Percentiles rank a stretch among this genome's conserved stretches.
Conservation (phyloP, 495 filamentous ascomycete genomes). For the Daldinia loculata region DNA sequence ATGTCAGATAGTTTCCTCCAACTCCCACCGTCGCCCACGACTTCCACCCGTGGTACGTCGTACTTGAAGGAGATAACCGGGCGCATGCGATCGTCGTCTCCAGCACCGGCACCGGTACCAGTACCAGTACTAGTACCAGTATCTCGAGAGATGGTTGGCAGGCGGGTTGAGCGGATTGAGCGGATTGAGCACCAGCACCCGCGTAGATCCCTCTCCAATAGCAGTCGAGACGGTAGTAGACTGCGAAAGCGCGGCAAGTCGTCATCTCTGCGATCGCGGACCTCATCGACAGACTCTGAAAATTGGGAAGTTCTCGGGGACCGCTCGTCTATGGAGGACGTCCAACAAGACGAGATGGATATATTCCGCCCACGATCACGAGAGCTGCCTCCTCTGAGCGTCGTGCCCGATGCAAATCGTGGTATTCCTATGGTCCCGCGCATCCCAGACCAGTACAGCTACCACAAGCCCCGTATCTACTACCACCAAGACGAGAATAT, state of each 20-base stretch:
- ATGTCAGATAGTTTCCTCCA: slow-evolving; percentile 28
- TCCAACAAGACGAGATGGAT: slow-evolving; percentile 8
- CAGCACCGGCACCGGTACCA: not conserved
- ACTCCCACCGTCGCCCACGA: slow-evolving; percentile 35
- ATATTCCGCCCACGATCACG: slow-evolving; percentile 5
- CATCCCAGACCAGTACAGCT: slow-evolving; percentile 44
- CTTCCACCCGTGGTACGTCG: slow-evolving; percentile 28
- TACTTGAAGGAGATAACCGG: slow-evolving; percentile 33
- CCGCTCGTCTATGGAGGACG: slow-evolving; percentile 1
- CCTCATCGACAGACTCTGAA: not conserved
- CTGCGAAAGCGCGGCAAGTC: slow-evolving; percentile 37
- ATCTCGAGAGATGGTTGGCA: not conserved
- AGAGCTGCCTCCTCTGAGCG: slow-evolving; percentile 37
- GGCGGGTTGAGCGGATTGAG: slow-evolving; percentile 7
- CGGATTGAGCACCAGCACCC: slow-evolving; percentile 1
- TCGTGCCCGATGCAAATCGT: slow-evolving; percentile 50
- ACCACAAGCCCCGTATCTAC: slow-evolving; percentile 22
- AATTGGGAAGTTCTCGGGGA: slow-evolving; percentile 6
- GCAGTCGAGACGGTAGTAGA: slow-evolving; percentile 21
- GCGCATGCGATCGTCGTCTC: slow-evolving; percentile 41
- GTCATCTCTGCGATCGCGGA: slow-evolving; percentile 24
- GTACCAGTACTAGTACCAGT: not conserved
- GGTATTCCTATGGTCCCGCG: slow-evolving; percentile 51
- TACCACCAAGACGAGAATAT: slow-evolving; percentile 10
- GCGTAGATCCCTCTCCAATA: slow-evolving; percentile 19